Conservation (phyloP, 129 eudicot species). For the Pittosporum tobira region DNA sequence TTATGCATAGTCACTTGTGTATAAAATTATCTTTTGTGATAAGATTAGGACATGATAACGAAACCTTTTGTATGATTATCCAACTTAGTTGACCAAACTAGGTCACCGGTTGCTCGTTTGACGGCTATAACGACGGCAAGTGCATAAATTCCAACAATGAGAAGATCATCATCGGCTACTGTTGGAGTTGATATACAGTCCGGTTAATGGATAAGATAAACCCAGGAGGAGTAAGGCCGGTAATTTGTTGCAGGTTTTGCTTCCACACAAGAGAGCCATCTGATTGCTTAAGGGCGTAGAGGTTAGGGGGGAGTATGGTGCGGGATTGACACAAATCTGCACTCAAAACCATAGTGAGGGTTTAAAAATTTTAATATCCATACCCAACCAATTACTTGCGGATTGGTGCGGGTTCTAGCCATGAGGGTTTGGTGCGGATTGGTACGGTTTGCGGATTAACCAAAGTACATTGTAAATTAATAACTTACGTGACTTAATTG, state of each 20-base stretch:
- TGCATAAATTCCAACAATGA: conserved; percentile 49
- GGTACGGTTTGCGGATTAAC: too few species aligned
- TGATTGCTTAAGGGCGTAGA: conserved; percentile 46
- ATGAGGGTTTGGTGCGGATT: too few species aligned
- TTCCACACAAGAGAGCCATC: conserved; percentile 64
- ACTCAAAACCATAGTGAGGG: too few species aligned
- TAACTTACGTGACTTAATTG: too few species aligned
- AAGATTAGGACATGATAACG: conserved; percentile 54
- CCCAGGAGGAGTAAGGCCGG: conserved; percentile 40
- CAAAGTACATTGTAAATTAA: too few species aligned
- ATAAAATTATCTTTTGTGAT: conserved; percentile 30
- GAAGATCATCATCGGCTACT: conserved; percentile 32
- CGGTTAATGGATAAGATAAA: conserved; percentile 16
- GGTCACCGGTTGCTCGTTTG: conserved; percentile 33
- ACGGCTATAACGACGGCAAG: conserved; percentile 61
- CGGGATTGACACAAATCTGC: too few species aligned
- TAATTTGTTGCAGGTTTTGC: conserved; percentile 33
- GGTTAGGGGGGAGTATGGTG: too few species aligned
- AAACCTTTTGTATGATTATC: conserved; percentile 36
- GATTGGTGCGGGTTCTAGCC: too few species aligned
- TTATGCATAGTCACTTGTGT: too few species aligned
- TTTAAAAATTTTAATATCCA: too few species aligned
- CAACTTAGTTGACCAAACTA: conserved; percentile 50
- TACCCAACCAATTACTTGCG: too few species aligned
- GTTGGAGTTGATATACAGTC: conserved; percentile 60